phyloP scores from a whole-genome alignment of 495 filamentous ascomycete genomes.

The Penicillium simplicissimum region DNA sequence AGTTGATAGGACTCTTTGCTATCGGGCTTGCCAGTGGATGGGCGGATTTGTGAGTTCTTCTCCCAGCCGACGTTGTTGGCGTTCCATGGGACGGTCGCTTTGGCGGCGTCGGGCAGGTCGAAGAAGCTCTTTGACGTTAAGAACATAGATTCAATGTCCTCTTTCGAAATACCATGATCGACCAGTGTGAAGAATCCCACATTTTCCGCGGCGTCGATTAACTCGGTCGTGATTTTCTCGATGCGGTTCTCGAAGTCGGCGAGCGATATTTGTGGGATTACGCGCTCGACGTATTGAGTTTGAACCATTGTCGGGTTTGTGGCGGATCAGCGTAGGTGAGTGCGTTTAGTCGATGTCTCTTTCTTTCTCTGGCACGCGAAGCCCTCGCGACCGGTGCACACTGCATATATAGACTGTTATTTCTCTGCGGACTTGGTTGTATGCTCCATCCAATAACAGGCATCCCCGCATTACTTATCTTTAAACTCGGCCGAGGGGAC shows the following conservation, averaged over 20 bases:
- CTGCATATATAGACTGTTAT: background rate
- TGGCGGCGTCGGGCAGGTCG: slow-evolving; percentile 51
- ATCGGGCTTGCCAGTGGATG: slow-evolving; percentile 60
- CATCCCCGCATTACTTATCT: slow-evolving; percentile 10
- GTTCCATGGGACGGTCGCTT: slow-evolving; percentile 56
- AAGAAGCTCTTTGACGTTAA: slow-evolving; percentile 54
- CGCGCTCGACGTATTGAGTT: slow-evolving; percentile 48
- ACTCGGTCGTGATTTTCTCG: slow-evolving; percentile 52
- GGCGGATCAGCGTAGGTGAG: background rate
- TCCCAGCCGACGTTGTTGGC: slow-evolving; percentile 65
- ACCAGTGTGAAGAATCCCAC: slow-evolving; percentile 63
- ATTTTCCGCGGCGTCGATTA: slow-evolving; percentile 60
- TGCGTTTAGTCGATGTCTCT: background rate
- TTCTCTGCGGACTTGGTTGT: background rate
- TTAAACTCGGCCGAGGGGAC: slow-evolving; percentile 16
- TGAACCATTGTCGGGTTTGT: slow-evolving; percentile 16
- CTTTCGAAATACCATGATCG: slow-evolving; percentile 54
- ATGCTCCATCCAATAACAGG: too few relatives aligned
- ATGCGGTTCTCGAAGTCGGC: slow-evolving; percentile 54
- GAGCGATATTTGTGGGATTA: slow-evolving; percentile 60
- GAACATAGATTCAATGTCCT: slow-evolving; percentile 57
- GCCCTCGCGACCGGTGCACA: background rate
- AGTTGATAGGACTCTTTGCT: slow-evolving; percentile 65
- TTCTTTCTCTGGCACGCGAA: too few relatives aligned
- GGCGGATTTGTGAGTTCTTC: slow-evolving; percentile 59